Evolutionary conservation across 495 filamentous ascomycete species (phyloP).

Genomic region (Glonium stellatum): DNA sequence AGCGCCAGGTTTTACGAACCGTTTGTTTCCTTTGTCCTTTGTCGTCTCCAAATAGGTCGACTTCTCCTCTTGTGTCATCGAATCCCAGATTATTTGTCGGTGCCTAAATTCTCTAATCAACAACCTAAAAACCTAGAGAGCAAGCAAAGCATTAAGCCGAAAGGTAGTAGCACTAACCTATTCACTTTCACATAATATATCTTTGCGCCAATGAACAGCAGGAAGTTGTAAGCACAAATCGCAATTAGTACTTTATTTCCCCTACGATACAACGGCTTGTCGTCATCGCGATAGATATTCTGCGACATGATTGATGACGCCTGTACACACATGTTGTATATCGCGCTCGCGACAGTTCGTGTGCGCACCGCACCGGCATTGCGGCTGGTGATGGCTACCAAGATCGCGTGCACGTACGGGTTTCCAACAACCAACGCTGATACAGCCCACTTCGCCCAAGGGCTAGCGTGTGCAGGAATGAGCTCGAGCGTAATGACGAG

Average conservation of each 20-base stretch:
- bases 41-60: constrained; percentile 59
- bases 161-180: not conserved
- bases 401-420: constrained; percentile 28
- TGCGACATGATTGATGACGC: constrained; percentile 19
- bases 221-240: constrained; percentile 24
- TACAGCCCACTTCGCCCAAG: constrained; percentile 21
- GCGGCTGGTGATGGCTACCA: constrained; percentile 37
- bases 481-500: constrained; percentile 47
- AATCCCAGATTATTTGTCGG: constrained; percentile 47
- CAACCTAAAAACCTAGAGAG: not conserved
- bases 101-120: constrained; percentile 5
- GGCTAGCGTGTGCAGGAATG: constrained; percentile 29
- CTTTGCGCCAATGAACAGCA: constrained; percentile 27
- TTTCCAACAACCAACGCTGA: constrained; percentile 25
- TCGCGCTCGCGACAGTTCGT: constrained; percentile 49
- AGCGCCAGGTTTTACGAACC: constrained; percentile 31
- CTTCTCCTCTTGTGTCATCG: constrained; percentile 56
- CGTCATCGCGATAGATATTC: constrained; percentile 31
- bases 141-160: not conserved
- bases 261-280: constrained; percentile 28
- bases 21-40: constrained; percentile 62
- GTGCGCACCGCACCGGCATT: constrained; percentile 53
- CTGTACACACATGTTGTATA: constrained; percentile 50
- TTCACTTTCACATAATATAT: constrained; percentile 26
- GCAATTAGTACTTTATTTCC: constrained; percentile 29